Conservation (phyloP, 305 asterid species). For the Vinca major region DNA sequence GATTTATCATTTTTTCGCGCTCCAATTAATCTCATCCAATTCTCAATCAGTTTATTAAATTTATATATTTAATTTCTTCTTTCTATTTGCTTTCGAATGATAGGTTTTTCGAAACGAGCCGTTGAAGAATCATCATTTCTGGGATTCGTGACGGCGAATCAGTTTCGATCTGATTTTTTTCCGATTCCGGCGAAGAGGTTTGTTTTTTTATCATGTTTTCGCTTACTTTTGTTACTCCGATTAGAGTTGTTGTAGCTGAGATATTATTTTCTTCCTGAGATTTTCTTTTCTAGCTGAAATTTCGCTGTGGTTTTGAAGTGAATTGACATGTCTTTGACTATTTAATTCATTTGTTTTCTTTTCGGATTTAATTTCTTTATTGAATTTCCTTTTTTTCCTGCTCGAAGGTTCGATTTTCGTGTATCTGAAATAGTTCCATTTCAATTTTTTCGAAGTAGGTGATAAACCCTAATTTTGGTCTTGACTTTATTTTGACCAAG, state of each 20-base stretch:
- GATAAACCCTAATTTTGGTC: conserved; percentile 38
- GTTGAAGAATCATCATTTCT: conserved; percentile 8
- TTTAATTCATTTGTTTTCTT: not conserved
- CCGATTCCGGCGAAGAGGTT: conserved; percentile 21
- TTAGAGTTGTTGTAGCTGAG: too few species aligned
- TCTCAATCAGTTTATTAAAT: conserved; percentile 6
- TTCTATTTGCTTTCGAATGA: conserved; percentile 8
- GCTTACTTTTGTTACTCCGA: too few species aligned
- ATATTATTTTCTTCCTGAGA: not conserved
- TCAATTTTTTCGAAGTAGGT: conserved; percentile 16
- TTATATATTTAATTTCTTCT: conserved; percentile 1
- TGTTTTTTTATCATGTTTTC: conserved; percentile 3
- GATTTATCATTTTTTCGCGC: conserved; percentile 9
- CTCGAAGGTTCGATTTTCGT: conserved; percentile 12
- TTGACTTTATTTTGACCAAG: conserved; percentile 12
- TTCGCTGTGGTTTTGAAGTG: conserved; percentile 19
- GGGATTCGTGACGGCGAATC: conserved; percentile 5
- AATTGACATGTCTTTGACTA: conserved; percentile 14
- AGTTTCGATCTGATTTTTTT: conserved; percentile 25
- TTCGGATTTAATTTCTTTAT: conserved; percentile 13
- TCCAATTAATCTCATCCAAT: conserved; percentile 16
- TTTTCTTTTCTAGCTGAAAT: conserved; percentile 24
- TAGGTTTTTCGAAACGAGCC: conserved; percentile 14
- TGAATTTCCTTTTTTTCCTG: conserved; percentile 22
- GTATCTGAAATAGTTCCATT: conserved; percentile 6